These are phyloP conservation scores for Tuctoria greenei DNA, from an alignment of 176 grass and related monocot genomes.

Conservation along the genomic window DNA sequence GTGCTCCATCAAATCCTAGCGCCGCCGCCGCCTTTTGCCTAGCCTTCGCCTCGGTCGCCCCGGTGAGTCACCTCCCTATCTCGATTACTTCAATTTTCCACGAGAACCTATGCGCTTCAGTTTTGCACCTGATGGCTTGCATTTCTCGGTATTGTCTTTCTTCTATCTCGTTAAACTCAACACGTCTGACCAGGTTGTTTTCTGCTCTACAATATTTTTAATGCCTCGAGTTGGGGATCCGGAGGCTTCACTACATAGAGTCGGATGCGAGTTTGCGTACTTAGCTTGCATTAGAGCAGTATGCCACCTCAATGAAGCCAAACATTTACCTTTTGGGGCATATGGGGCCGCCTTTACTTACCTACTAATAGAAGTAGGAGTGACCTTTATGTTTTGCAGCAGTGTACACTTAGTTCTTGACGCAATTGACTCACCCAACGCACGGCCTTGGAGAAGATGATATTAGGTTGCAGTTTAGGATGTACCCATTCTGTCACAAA, in stretches of 20 bases:
- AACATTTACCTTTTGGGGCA: neutral
- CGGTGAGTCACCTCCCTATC: no score
- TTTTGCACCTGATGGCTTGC: no score
- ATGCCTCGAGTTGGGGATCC: constrained; percentile 6
- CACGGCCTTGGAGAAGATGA: neutral
- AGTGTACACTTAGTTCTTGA: neutral
- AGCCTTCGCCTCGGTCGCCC: no score
- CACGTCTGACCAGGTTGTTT: neutral
- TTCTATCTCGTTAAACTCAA: neutral
- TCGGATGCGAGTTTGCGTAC: neutral
- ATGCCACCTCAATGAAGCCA: neutral
- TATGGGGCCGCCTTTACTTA: neutral
- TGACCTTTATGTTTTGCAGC: neutral
- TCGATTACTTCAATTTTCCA: no score
- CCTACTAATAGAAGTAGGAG: neutral
- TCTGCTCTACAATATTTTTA: neutral
- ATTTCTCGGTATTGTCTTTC: no score
- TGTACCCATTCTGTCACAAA: no score
- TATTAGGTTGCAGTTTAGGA: no score
- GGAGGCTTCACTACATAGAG: neutral
- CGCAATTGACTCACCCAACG: neutral
- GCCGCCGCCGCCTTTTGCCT: no score
- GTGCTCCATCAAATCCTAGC: no score
- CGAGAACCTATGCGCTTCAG: no score
- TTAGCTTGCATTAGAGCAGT: neutral